Percentiles rank a stretch among this genome's conserved stretches.
Evolutionary conservation across 176 grass and related monocot species (phyloP).

Genomic region (Triticum dicoccoides): DNA sequence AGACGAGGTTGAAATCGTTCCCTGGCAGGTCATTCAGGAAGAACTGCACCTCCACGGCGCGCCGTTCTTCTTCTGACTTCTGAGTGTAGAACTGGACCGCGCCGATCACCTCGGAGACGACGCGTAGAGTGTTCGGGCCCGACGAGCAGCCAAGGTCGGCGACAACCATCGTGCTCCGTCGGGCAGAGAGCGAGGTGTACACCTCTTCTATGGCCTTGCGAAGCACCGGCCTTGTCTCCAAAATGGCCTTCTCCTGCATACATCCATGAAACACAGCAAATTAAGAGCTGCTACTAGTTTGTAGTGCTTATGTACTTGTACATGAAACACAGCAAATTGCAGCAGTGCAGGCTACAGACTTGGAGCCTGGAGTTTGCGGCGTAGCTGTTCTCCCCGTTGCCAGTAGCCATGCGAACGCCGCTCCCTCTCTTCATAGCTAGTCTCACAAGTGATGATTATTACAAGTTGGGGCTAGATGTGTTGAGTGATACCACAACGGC

Average conservation of each 20-base stretch:
- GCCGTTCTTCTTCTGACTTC: background rate
- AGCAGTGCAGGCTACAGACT: background rate
- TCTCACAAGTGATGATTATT: background rate
- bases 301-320: background rate
- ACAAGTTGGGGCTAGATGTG: background rate
- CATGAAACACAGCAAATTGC: background rate
- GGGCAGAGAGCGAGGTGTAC: background rate
- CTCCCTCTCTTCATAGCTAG: background rate
- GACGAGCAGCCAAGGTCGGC: slow-evolving; percentile 61
- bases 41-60: slow-evolving; percentile 30
- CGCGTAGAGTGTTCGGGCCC: slow-evolving; percentile 30
- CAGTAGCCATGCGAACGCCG: slow-evolving; percentile 22
- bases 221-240: slow-evolving; percentile 20
- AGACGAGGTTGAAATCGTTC: slow-evolving; percentile 67
- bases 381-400: slow-evolving; percentile 22
- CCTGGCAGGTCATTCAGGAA: slow-evolving; percentile 53
- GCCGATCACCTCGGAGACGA: slow-evolving; percentile 36
- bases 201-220: slow-evolving; percentile 16
- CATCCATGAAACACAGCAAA: background rate
- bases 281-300: background rate
- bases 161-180: slow-evolving; percentile 18
- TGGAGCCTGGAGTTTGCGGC: slow-evolving; percentile 30
- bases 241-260: slow-evolving; percentile 41
- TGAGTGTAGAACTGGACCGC: background rate
- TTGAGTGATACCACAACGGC: background rate